Evolutionary conservation across 148 eudicot species (phyloP).

Genomic region (Rhododendron henanense): DNA sequence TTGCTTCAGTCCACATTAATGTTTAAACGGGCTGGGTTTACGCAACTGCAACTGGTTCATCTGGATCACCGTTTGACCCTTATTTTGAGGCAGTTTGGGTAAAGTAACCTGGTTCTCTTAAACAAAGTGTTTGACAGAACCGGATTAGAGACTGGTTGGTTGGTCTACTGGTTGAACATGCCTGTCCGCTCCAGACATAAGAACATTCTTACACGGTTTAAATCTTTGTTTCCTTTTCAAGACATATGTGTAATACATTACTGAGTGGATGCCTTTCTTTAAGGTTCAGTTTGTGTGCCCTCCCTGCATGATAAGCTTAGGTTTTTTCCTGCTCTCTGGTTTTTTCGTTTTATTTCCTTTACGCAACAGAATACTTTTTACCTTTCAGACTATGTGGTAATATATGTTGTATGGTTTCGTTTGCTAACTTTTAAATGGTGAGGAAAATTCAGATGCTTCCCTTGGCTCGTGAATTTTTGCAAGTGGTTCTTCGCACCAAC

Average conservation of each 20-base stretch:
- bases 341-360: background rate
- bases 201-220: background rate
- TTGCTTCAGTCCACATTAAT: background rate
- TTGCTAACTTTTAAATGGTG: slow-evolving; percentile 10
- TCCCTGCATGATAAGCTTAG: background rate
- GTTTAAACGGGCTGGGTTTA: background rate
- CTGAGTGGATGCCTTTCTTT: background rate
- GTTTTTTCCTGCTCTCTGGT: background rate
- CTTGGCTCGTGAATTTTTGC: slow-evolving; percentile 67
- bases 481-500: slow-evolving; percentile 78
- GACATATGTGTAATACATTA: background rate
- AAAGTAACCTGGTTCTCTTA: background rate
- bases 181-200: background rate
- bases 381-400: background rate
- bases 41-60: background rate
- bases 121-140: background rate
- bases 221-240: background rate
- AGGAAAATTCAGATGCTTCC: slow-evolving; percentile 64
- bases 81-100: background rate
- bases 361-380: background rate
- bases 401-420: background rate
- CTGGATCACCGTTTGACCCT: background rate
- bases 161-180: background rate
- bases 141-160: background rate
- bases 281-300: background rate